These are phyloP conservation scores for Letharia lupina DNA, from an alignment of 495 filamentous ascomycete species.

Conservation along the genomic window DNA sequence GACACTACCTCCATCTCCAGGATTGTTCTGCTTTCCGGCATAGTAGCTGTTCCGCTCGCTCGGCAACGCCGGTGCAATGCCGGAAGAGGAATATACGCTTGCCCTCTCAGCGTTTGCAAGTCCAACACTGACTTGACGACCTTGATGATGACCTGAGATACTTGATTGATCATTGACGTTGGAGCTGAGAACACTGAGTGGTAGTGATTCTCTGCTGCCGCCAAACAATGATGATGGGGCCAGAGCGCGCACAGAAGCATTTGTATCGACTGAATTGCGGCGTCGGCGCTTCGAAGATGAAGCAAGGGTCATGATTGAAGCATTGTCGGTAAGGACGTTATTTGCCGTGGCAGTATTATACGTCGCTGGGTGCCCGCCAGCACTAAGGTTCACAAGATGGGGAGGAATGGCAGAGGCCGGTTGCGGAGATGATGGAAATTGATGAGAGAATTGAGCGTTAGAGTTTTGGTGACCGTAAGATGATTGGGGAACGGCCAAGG, in stretches of 20 bases:
- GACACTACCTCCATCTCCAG: constrained; percentile 62
- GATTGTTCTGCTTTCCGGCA: constrained; percentile 52
- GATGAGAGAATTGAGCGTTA: constrained; percentile 72
- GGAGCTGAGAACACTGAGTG: constrained; percentile 77
- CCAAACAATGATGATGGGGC: constrained; percentile 90
- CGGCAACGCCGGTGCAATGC: constrained; percentile 51
- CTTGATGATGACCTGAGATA: constrained; percentile 45
- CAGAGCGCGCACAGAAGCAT: constrained; percentile 87
- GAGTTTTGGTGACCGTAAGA: constrained; percentile 16
- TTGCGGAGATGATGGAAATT: constrained; percentile 59
- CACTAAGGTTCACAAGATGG: constrained; percentile 51
- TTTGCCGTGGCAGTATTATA: constrained; percentile 88
- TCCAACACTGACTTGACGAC: constrained; percentile 50
- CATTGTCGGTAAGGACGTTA: constrained; percentile 86
- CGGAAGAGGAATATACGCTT: constrained; percentile 78
- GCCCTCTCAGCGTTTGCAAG: constrained; percentile 66
- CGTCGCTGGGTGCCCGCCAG: constrained; percentile 60
- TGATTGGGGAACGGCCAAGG: constrained; percentile 37
- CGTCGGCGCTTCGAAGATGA: constrained; percentile 88
- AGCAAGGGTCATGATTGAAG: constrained; percentile 91
- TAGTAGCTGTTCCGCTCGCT: constrained; percentile 80
- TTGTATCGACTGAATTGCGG: constrained; percentile 85
- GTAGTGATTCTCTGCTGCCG: constrained; percentile 77
- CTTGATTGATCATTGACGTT: constrained; percentile 54
- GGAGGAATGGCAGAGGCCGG: constrained; percentile 70